Evolutionary conservation across 2,329 filamentous ascomycete species (phyloP).

Genomic region (Capronia coronata): DNA sequence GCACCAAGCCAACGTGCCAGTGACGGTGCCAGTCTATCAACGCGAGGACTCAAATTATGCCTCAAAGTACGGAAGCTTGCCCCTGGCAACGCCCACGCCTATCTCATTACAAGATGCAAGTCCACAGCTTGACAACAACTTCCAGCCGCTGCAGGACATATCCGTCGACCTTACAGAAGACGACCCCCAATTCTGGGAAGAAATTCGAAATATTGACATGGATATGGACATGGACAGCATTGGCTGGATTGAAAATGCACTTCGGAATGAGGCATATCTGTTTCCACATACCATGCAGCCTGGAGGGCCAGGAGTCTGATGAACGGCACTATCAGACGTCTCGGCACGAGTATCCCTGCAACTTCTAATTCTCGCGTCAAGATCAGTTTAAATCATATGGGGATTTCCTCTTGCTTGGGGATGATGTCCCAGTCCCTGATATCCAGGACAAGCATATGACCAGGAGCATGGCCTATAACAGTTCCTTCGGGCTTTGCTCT

Average conservation of each 20-base stretch:
- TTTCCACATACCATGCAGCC: not conserved
- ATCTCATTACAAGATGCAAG: not conserved
- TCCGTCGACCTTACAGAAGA: slow-evolving; percentile 35
- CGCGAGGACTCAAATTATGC: not conserved
- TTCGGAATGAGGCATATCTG: slow-evolving; percentile 12
- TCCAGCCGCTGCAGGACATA: slow-evolving; percentile 29
- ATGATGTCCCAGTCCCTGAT: slow-evolving; percentile 25
- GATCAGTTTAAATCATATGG: not conserved
- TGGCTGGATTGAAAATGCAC: slow-evolving; percentile 32
- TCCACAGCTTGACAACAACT: slow-evolving; percentile 5
- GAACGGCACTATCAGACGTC: not conserved
- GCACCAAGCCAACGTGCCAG: slow-evolving; percentile 1
- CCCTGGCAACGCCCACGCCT: slow-evolving; percentile 14
- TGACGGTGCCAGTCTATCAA: slow-evolving; percentile 8
- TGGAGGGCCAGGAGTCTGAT: not conserved
- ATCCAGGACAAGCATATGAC: slow-evolving; percentile 58
- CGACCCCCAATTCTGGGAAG: slow-evolving; percentile 39
- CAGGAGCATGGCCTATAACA: slow-evolving; percentile 57
- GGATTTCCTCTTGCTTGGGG: not conserved
- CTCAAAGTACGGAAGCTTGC: slow-evolving; percentile 1
- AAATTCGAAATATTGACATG: slow-evolving; percentile 37
- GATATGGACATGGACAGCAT: slow-evolving; percentile 38
- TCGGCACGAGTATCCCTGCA: not conserved
- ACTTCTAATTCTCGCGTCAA: not conserved
- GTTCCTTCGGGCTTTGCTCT: slow-evolving; percentile 48